phyloP scores from a whole-genome alignment of 352 stramenopile genomes.

The Globisporangium middletonii region DNA sequence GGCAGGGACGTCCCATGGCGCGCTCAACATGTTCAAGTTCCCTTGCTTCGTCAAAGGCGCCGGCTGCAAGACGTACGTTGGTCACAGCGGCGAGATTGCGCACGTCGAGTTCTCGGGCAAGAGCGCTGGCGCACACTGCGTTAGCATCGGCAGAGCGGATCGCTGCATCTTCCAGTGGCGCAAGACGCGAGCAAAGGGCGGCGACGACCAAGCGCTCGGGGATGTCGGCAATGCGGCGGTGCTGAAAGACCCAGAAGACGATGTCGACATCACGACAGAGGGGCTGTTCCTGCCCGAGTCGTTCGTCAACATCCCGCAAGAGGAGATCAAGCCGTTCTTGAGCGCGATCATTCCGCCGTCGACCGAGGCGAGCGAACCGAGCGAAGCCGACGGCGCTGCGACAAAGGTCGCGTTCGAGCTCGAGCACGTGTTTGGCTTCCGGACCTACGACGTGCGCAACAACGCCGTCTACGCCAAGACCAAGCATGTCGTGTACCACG shows the following conservation, averaged over 20 bases:
- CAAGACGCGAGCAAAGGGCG: conserved; percentile 24
- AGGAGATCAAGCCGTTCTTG: conserved; percentile 62
- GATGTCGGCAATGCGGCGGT: conserved; percentile 17
- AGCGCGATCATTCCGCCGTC: conserved; percentile 57
- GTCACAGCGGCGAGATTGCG: conserved; percentile 43
- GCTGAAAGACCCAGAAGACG: conserved; percentile 46
- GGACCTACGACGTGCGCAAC: conserved; percentile 49
- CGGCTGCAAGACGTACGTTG: conserved; percentile 52
- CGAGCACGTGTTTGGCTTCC: conserved; percentile 63
- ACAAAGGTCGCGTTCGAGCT: conserved; percentile 37
- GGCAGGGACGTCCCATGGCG: conserved; percentile 44
- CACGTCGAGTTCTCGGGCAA: conserved; percentile 39
- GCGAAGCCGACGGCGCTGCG: conserved; percentile 28
- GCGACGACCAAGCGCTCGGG: not conserved
- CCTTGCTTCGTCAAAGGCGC: conserved; percentile 49
- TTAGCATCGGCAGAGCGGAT: conserved; percentile 52
- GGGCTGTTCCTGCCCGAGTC: conserved; percentile 48
- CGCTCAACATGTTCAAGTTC: conserved; percentile 52
- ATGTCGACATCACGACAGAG: conserved; percentile 45
- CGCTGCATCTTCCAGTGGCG: conserved; percentile 70
- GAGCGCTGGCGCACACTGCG: conserved; percentile 30
- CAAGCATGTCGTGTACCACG: conserved; percentile 60
- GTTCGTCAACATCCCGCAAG: conserved; percentile 43
- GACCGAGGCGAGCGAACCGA: conserved; percentile 24
- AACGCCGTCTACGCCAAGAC: conserved; percentile 55